Base-by-base conservation (phyloP, 306 rosid genomes). In the Quercus suber region DNA sequence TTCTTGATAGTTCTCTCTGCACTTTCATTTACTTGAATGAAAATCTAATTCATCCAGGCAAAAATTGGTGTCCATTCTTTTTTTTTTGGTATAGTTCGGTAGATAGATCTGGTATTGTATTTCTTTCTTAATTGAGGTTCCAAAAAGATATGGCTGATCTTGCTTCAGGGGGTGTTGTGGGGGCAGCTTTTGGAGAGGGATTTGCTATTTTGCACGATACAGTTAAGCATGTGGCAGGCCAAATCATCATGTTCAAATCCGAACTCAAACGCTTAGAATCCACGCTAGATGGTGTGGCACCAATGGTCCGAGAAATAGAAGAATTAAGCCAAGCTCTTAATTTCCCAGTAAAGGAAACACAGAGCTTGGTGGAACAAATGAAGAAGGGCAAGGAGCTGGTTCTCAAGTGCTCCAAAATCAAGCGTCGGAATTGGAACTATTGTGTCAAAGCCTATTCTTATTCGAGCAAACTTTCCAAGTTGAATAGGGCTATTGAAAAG, bases 241-340 rank as follows among this genome's bases (percentile, higher is more conserved):
- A 77, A 33, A 31, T 51, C 18, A 25, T 15, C 18, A 25, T 58
- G 58, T 83, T 83, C 56, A 70, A 33, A 69, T 6, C 69, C n/a
- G 43, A 41, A 14, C 76, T 82, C 19, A 49, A 43, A 19, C 43
- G 59, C 23, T 35, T 83, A 74, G 4, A 2, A 1, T 14, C 10
- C 25, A 83, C 31, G 33, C 55, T 83, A 21, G 7, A 71, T 0
- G 69, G 71, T 18, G 19, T 74, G 8, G 15, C 2, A 11, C 73
- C 76, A 11, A 37, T 20, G 76, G 27, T 78, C 19, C 9, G 30
- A 23, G 67, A 82, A 8, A 82, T 82, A 7, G 5, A 55, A 3
- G 23, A 68, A 51, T 18, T 31, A 9, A 73, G 78, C 73, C 14
- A 51, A 3, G 5, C 2, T 1, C 18, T 77, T 70, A 69, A 67